Evolutionary conservation across 805 yeast species (phyloP).

Genomic region (Jamesozyma spencerorum): DNA sequence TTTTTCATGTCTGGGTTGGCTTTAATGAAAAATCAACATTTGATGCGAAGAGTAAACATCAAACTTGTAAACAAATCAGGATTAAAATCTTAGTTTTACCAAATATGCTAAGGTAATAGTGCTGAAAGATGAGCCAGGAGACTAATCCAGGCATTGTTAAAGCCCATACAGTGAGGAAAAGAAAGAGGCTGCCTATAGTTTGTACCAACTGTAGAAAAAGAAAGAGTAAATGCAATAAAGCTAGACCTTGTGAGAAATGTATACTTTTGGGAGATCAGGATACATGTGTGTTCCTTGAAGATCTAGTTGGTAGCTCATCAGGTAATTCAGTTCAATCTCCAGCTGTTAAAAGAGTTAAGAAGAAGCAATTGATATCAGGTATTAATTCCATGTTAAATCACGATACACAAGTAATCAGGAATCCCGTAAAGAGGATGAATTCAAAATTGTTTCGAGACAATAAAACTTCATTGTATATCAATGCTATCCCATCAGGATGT

Average conservation of each 20-base stretch:
- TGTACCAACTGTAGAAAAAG: conserved; percentile 28
- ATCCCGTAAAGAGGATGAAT: too few relatives aligned
- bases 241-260: conserved; percentile 23
- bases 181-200: conserved; percentile 24
- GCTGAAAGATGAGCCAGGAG: background rate
- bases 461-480: conserved; percentile 7
- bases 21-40: too few relatives aligned
- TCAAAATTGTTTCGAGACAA: background rate
- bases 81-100: too few relatives aligned
- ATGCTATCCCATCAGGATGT: conserved; percentile 20
- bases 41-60: too few relatives aligned
- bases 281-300: conserved; percentile 13
- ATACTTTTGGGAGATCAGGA: conserved; percentile 14
- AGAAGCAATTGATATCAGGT: too few relatives aligned
- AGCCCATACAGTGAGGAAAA: conserved; percentile 5
- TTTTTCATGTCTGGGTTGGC: too few relatives aligned
- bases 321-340: too few relatives aligned
- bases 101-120: background rate
- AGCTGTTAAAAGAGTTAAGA: too few relatives aligned
- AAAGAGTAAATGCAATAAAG: conserved; percentile 26
- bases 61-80: too few relatives aligned
- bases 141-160: background rate
- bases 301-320: too few relatives aligned
- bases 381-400: too few relatives aligned
- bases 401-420: too few relatives aligned